Evolutionary conservation across 257 asterid species (phyloP).

Genomic region (Rhazya stricta): DNA sequence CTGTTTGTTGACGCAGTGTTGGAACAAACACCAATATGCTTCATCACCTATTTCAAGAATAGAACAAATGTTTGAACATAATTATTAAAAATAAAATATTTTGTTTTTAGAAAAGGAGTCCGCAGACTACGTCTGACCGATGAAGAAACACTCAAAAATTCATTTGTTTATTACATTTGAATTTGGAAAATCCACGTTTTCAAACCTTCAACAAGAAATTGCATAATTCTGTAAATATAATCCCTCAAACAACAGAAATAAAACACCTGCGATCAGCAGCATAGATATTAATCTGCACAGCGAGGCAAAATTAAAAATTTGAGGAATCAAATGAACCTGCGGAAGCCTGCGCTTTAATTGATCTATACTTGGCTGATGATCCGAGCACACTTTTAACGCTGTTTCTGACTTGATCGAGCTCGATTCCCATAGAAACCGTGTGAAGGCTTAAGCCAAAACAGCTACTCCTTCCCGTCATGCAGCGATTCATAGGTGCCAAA

Average conservation of each 20-base stretch:
- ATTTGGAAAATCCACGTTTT: not conserved
- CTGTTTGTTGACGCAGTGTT: not conserved
- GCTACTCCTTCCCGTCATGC: slow-evolving; percentile 34
- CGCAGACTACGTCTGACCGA: not conserved
- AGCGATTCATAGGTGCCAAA: slow-evolving; percentile 18
- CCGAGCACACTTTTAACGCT: slow-evolving; percentile 30
- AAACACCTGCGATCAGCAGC: not conserved
- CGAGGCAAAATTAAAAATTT: not conserved
- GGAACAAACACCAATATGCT: not conserved
- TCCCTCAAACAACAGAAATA: not conserved
- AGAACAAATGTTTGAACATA: not conserved
- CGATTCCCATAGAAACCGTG: slow-evolving; percentile 45
- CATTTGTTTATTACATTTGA: not conserved
- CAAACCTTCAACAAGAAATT: not conserved
- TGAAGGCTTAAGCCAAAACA: slow-evolving; percentile 42
- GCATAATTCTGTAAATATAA: not conserved
- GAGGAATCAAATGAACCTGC: slow-evolving; percentile 13
- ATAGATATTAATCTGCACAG: not conserved
- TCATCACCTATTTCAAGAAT: not conserved
- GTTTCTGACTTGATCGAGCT: slow-evolving; percentile 29
- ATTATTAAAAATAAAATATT: too few relatives aligned
- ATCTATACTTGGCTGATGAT: slow-evolving; percentile 48
- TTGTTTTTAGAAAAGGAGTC: too few relatives aligned
- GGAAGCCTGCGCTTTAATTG: slow-evolving; percentile 51
- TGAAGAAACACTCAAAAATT: not conserved